phyloP scores from a whole-genome alignment of 306 rosid species.

The Acacia crassicarpa region DNA sequence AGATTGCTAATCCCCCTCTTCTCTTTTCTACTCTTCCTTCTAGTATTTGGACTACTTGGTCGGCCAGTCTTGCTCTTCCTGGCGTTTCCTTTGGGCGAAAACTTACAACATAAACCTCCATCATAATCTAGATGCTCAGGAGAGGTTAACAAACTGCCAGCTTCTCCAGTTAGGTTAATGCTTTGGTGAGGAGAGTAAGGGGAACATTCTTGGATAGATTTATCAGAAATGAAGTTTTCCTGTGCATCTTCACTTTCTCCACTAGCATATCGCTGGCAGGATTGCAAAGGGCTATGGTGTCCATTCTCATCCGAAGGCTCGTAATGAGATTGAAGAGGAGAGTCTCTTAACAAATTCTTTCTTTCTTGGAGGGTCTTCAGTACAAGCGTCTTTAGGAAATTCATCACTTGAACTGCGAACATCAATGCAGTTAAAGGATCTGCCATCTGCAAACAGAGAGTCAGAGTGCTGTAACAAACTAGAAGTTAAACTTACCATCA shows the following conservation, averaged over 20 bases:
- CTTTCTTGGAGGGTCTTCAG: constrained; percentile 61
- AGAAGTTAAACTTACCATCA: constrained; percentile 1
- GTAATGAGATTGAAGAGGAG: constrained; percentile 31
- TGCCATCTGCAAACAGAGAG: constrained; percentile 67
- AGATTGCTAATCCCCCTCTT: constrained; percentile 55
- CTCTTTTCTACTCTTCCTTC: constrained; percentile 51
- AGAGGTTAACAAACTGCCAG: constrained; percentile 34
- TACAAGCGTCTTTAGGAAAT: constrained; percentile 75
- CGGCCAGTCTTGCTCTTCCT: constrained; percentile 46
- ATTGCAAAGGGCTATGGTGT: constrained; percentile 44
- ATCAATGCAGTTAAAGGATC: constrained; percentile 88
- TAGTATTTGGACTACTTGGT: constrained; percentile 47
- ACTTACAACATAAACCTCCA: constrained; percentile 38
- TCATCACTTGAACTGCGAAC: constrained; percentile 93
- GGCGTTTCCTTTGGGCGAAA: constrained; percentile 36
- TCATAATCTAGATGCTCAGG: constrained; percentile 41
- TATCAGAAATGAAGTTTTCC: constrained; percentile 32
- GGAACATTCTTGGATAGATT: constrained; percentile 35
- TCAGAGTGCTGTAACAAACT: constrained; percentile 6
- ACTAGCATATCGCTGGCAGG: constrained; percentile 39
- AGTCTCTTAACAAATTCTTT: constrained; percentile 52
- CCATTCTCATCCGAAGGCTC: constrained; percentile 66
- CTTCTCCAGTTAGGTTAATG: constrained; percentile 33
- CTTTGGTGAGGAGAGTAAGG: constrained; percentile 23
- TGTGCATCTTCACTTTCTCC: constrained; percentile 44